Base-by-base conservation (phyloP, 192 early-diverging fungal species). In the Backusella liffmaniae region DNA sequence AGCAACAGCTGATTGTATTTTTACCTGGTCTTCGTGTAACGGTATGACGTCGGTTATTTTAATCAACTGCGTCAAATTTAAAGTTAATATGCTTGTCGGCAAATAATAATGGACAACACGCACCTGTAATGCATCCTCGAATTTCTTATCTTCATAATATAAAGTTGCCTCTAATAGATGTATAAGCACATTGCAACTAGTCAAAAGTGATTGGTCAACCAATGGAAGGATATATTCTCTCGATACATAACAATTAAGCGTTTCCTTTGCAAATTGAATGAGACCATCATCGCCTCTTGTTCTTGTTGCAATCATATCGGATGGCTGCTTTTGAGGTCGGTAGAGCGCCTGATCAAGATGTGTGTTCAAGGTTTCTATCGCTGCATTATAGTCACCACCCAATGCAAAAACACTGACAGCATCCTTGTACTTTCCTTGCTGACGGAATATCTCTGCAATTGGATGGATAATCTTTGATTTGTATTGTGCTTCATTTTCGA, bases 401-500 rank as follows among this genome's bases (percentile, higher is more conserved):
- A 66, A 34, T 78, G 96, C 88, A 75, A 90, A 94, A 56, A 97
- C 80, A 73, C 89, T 78, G 30, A 96, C 87, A 3, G 94, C 91
- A 75, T 97, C 94, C n/a, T 83, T 84, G 34, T 94, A 85, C 4
- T 86, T 84, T 1, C 93, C 93, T 66, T 91, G 87, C 37, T 88
- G 84, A 30, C 89, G 90, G 67, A 90, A 92, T 23, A 89, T 86
- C 73, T 91, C 85, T 9, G 96, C 96, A 23, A 94, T 85, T 34
- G 86, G 85, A 6, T 88, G 77, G 2, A 92, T 82, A 30, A 98
- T 90, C 5, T 83, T 73, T 44, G 89, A 85, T 36, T 92, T 73
- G 74, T 94, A 91, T 70, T 92, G 91, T 21, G 84, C 84, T 35
- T 82, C 73, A 49, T 78, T 85, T 26, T 71, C 70, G 8, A 95